A percentile compares a stretch with the other conserved stretches of the same genome.
Evolutionary conservation across 371 early-diverging fungal species (phyloP).

Genomic region (Apophysomyces elegans): DNA sequence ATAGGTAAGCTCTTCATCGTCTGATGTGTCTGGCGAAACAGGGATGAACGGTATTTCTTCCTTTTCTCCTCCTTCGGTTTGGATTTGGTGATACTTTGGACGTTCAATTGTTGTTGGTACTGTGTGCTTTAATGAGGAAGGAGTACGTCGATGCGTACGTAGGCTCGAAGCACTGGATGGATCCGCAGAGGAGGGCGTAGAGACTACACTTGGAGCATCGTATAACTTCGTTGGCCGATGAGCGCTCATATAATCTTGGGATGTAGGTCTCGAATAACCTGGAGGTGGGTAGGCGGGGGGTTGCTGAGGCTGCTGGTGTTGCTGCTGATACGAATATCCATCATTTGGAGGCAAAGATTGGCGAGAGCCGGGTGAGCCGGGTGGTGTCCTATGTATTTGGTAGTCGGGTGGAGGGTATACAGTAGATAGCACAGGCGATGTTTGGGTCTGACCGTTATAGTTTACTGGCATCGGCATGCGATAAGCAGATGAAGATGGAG

Average conservation of each 20-base stretch:
- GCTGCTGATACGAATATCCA: slow-evolving; percentile 11
- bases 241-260: slow-evolving; percentile 21
- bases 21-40: slow-evolving; percentile 27
- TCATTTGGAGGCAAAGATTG: slow-evolving; percentile 3
- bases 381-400: slow-evolving; percentile 15
- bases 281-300: slow-evolving; percentile 21
- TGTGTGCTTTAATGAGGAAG: slow-evolving; percentile 21
- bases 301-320: slow-evolving; percentile 14
- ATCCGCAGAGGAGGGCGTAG: slow-evolving; percentile 13
- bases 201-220: slow-evolving; percentile 14
- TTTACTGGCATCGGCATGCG: slow-evolving; percentile 17
- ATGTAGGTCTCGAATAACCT: slow-evolving; percentile 15
- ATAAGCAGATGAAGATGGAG: slow-evolving; percentile 3
- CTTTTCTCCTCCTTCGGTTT: slow-evolving; percentile 16
- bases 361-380: slow-evolving; percentile 14
- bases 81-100: slow-evolving; percentile 24
- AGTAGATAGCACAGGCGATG: slow-evolving; percentile 2
- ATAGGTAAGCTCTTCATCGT: slow-evolving; percentile 24
- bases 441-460: slow-evolving; percentile 3
- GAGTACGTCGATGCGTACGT: slow-evolving; percentile 9
- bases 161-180: neutral
- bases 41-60: slow-evolving; percentile 27
- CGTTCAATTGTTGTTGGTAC: slow-evolving; percentile 28
- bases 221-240: slow-evolving; percentile 22
- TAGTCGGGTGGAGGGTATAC: slow-evolving; percentile 14